These are phyloP conservation scores for Secale cereale DNA, from an alignment of 176 grass and related monocot species.

Conservation along the genomic window DNA sequence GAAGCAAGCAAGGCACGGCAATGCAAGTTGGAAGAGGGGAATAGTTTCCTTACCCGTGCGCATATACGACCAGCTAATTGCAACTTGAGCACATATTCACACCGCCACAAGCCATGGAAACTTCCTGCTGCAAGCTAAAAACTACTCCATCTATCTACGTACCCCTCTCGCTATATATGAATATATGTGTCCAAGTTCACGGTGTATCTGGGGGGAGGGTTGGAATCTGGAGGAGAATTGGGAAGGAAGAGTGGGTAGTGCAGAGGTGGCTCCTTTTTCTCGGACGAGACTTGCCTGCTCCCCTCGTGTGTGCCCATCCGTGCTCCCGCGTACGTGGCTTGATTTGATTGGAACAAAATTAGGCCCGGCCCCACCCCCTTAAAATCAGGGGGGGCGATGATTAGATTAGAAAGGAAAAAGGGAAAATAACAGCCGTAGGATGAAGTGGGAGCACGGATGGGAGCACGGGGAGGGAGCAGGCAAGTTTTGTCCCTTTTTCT, in stretches of 20 bases:
- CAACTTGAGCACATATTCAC: slow-evolving; percentile 26
- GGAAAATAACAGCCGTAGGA: no score
- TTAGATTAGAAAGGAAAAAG: no score
- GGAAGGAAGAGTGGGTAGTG: slow-evolving; percentile 18
- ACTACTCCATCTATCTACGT: no score
- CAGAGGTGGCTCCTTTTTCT: background rate
- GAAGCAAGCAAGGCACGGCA: slow-evolving; percentile 17
- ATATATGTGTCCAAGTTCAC: background rate
- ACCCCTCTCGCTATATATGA: background rate
- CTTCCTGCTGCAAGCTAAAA: background rate
- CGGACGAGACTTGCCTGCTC: no score
- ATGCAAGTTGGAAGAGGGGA: slow-evolving; percentile 30
- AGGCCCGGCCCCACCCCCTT: no score
- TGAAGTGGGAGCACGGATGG: no score
- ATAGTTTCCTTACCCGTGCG: slow-evolving; percentile 1
- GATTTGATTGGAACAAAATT: no score
- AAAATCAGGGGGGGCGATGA: no score
- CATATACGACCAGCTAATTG: slow-evolving; percentile 5
- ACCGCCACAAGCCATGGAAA: slow-evolving; percentile 9
- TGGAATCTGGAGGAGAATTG: slow-evolving; percentile 41
- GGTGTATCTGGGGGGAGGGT: slow-evolving; percentile 27
- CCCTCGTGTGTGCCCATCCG: no score
- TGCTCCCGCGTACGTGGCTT: no score
- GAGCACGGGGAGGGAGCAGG: no score
- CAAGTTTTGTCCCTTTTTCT: no score